Conservation (phyloP, 495 filamentous ascomycete species). For the Astrothelium subdiscretum region DNA sequence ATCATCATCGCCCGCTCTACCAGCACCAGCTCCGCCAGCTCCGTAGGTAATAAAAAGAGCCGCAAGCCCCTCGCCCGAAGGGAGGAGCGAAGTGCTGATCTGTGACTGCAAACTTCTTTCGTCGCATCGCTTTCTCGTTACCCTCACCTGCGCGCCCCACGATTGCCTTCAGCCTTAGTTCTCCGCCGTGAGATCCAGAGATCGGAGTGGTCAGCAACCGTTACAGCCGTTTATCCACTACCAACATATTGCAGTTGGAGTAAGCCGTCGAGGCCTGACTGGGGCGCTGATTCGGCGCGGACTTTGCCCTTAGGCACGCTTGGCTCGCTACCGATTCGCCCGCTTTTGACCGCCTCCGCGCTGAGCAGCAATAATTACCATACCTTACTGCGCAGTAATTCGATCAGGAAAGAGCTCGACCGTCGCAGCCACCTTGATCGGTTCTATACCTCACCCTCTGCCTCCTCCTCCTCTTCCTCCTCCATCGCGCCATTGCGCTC, state of each 20-base stretch:
- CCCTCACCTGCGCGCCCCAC: neutral
- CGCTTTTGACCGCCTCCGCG: neutral
- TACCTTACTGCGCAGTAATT: neutral
- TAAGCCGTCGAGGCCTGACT: neutral
- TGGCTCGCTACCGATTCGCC: slow-evolving; percentile 1
- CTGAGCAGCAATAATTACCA: neutral
- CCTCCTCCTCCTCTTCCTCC: neutral
- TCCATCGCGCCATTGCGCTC: neutral
- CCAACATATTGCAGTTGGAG: neutral
- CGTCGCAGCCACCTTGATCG: neutral
- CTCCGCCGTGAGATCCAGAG: neutral
- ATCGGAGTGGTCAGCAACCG: neutral
- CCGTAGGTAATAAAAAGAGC: neutral
- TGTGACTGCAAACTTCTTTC: neutral
- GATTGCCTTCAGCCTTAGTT: neutral
- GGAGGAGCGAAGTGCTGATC: neutral
- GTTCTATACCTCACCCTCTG: neutral
- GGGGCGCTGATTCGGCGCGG: neutral
- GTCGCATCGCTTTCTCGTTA: neutral
- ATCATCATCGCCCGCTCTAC: neutral
- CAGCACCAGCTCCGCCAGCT: neutral
- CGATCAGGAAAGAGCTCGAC: neutral
- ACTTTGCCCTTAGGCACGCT: neutral
- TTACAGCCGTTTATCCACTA: neutral
- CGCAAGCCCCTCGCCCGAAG: neutral